Percentiles rank a stretch among this genome's conserved stretches.
Conservation (phyloP, 208 protist species). For the Trichomonas tenax region DNA sequence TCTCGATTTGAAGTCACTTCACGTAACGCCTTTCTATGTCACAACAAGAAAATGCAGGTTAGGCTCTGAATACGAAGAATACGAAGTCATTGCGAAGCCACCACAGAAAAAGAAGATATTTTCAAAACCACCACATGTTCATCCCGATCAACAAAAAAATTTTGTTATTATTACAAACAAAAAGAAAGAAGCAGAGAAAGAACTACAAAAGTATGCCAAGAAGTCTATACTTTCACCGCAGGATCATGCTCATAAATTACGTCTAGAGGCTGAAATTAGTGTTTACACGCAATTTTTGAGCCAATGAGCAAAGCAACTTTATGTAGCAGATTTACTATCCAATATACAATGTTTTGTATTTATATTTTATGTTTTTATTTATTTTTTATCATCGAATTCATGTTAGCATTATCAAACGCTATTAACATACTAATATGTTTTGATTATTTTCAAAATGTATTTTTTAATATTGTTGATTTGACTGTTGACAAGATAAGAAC, state of each 20-base stretch:
- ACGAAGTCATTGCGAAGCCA: background rate
- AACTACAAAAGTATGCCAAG: background rate
- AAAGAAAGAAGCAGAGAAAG: background rate
- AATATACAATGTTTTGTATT: too few species aligned
- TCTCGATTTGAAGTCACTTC: background rate
- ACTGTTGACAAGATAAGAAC: too few species aligned
- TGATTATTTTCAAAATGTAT: too few species aligned
- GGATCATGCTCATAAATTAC: background rate
- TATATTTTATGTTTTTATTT: too few species aligned
- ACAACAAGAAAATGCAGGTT: background rate
- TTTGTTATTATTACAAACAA: background rate
- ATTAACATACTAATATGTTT: too few species aligned
- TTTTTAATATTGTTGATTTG: too few species aligned
- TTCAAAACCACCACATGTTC: background rate
- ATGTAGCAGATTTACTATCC: too few species aligned
- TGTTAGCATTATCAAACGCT: too few species aligned
- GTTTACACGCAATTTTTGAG: background rate
- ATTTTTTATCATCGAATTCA: too few species aligned
- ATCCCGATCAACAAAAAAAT: background rate
- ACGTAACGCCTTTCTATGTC: background rate
- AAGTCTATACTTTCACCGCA: background rate
- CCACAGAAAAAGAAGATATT: conserved; percentile 7
- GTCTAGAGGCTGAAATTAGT: background rate
- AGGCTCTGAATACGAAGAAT: background rate
- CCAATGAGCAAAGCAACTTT: background rate